Percentiles rank a stretch among this genome's conserved stretches.
Evolutionary conservation across 2,329 filamentous ascomycete genomes (phyloP).

Genomic region (Mariannaea sp.): DNA sequence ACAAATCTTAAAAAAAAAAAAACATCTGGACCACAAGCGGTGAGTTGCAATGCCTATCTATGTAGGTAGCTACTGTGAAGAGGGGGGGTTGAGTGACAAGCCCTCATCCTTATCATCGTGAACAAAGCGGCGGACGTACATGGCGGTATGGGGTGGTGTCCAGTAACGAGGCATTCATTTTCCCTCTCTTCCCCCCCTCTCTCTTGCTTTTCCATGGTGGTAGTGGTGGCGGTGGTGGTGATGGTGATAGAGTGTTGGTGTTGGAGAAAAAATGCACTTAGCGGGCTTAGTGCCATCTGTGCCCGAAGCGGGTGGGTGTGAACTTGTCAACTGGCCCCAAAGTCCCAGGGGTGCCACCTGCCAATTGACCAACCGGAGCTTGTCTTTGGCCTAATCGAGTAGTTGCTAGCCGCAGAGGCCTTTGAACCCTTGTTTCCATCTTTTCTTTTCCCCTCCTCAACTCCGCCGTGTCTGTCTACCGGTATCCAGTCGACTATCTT

Average conservation of each 20-base stretch:
- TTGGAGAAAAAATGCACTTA: neutral
- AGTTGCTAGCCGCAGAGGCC: slow-evolving; percentile 26
- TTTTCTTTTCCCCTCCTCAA: neutral
- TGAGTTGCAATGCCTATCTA: neutral
- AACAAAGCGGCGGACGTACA: neutral
- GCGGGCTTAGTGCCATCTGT: neutral
- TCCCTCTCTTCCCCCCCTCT: neutral
- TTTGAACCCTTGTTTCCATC: slow-evolving; percentile 26
- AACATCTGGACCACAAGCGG: slow-evolving; percentile 10
- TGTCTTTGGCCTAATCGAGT: slow-evolving; percentile 36
- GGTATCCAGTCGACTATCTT: neutral
- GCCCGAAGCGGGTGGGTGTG: slow-evolving; percentile 4
- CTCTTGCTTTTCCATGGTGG: neutral
- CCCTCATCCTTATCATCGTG: neutral
- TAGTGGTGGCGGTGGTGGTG: neutral
- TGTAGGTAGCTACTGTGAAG: no score
- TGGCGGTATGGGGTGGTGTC: neutral
- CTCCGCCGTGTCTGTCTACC: neutral
- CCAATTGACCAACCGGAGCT: slow-evolving; percentile 33
- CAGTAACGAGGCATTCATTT: neutral
- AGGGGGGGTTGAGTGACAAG: neutral
- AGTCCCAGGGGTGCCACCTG: slow-evolving; percentile 31
- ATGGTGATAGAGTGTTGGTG: neutral
- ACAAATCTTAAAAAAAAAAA: neutral
- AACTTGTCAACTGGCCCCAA: slow-evolving; percentile 25